Evolutionary conservation across 1,284 basidiomycete genomes (phyloP), one percentile per base, ranked within the genome.

Genomic region (Pseudozyma tsukubaensis): DNA sequence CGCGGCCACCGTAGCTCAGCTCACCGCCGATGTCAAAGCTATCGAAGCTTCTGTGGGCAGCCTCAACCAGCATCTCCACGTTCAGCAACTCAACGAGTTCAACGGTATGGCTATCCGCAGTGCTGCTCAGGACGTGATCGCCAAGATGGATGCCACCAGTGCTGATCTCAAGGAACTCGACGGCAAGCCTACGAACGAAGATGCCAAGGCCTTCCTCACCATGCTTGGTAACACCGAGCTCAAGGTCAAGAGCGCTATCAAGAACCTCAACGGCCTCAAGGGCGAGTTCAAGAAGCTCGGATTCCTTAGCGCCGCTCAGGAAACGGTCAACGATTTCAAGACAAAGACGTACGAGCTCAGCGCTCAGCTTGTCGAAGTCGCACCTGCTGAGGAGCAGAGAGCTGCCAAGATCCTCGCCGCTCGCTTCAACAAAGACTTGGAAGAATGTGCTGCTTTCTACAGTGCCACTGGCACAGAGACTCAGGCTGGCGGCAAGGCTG

Each of bases 261-360:
- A 42, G 34, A n/a, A 34, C 6, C 50, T 66, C 48, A 44, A 48
- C 43, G 14, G 13, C 12, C 53, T 59, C 52, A 59, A 66, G 57
- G 10, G 34, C n/a, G 19, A 59, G 21, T 59, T 66, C 44, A n/a
- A 56, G 43, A 51, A 59, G 51, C 57, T 66, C 1, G 48, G 57
- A n/a, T 42, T 51, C 18, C 13, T 48, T 11, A 9, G 21, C 37
- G 12, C n/a, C 2, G 56, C 57, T n/a, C 1, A 16, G 12, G 21
- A 18, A 8, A 56, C 39, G 9, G 42, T 66, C 21, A n/a, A n/a
- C 32, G 52, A 50, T 11, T 52, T 66, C 47, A 48, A 66, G 37
- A 6, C 4, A 8, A 36, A 54, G 43, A 49, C 43, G 9, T 29
- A 39, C 13, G 8, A 42, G 0, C 50, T 66, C 12, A 45, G 57